A percentile compares a stretch with the other conserved stretches of the same genome.
These are phyloP conservation scores for Mycogone perniciosa DNA, from an alignment of 2,329 filamentous ascomycete genomes.

Conservation along the genomic window DNA sequence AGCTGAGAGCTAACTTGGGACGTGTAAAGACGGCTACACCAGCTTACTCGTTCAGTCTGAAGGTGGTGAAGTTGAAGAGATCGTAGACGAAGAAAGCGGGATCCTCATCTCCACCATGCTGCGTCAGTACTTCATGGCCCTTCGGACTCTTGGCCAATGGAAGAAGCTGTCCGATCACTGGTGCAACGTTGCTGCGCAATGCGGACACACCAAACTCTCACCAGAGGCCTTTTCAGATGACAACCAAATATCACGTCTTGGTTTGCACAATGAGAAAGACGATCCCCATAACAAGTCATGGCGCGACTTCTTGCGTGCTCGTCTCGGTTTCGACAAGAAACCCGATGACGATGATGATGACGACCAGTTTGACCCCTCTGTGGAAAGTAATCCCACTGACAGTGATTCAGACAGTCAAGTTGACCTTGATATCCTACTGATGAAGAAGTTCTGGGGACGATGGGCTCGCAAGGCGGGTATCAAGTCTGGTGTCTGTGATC, in stretches of 20 bases:
- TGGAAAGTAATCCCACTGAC: constrained; percentile 26
- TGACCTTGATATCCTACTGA: constrained; percentile 54
- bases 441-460: constrained; percentile 62
- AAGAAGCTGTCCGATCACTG: constrained; percentile 66
- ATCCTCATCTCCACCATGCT: constrained; percentile 81
- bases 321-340: constrained; percentile 28
- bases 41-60: constrained; percentile 69
- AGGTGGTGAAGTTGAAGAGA: constrained; percentile 68
- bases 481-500: constrained; percentile 43
- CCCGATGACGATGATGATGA: constrained; percentile 36
- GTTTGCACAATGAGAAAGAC: constrained; percentile 15
- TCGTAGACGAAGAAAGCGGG: constrained; percentile 81
- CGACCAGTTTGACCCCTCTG: constrained; percentile 31
- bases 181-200: constrained; percentile 54
- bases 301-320: constrained; percentile 30
- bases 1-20: constrained; percentile 13
- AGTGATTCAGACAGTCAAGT: constrained; percentile 36
- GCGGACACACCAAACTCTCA: constrained; percentile 46
- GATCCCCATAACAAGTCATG: constrained; percentile 24
- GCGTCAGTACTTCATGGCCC: constrained; percentile 83
- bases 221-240: constrained; percentile 23
- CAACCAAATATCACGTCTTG: constrained; percentile 26
- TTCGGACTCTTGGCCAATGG: constrained; percentile 78
- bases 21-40: constrained; percentile 61
- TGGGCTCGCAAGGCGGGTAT: constrained; percentile 68